phyloP scores from a whole-genome alignment of 176 grass and related monocot genomes.

The Avena eriantha region DNA sequence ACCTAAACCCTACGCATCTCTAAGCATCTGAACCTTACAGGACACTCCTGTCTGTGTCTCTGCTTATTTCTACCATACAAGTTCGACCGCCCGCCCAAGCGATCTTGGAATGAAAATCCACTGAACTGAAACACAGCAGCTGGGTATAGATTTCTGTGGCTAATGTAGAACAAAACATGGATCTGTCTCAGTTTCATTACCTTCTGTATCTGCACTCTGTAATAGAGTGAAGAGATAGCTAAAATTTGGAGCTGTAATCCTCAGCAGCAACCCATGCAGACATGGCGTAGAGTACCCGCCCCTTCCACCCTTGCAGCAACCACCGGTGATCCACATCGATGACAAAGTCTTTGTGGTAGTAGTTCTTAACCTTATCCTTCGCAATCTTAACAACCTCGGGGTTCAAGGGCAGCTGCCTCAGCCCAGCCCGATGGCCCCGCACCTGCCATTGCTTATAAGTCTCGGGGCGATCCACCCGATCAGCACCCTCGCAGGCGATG shows the following conservation, averaged over 20 bases:
- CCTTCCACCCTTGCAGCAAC: conserved; percentile 63
- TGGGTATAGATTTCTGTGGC: not conserved
- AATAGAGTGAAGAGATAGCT: not conserved
- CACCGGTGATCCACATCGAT: conserved; percentile 46
- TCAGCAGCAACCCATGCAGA: conserved; percentile 53
- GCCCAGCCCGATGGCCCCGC: conserved; percentile 36
- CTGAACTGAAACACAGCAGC: not conserved
- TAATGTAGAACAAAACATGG: not conserved
- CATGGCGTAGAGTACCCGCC: conserved; percentile 40
- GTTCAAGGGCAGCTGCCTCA: conserved; percentile 43
- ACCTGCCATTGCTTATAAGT: conserved; percentile 61
- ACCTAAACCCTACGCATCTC: conserved; percentile 6
- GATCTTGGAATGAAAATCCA: conserved; percentile 6
- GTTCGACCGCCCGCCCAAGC: not conserved
- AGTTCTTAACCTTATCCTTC: conserved; percentile 20
- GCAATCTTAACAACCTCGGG: not conserved
- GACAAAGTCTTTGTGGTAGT: conserved; percentile 53
- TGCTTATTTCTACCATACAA: conserved; percentile 15
- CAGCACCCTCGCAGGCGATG: conserved; percentile 56
- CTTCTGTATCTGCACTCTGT: not conserved
- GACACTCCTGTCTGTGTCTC: not conserved
- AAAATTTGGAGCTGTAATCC: not conserved
- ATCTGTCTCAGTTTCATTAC: not conserved
- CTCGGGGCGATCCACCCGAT: conserved; percentile 56
- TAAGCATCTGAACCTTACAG: conserved; percentile 35